Base-by-base conservation (phyloP, 805 yeast species). In the Blastobotrys attinorum region DNA sequence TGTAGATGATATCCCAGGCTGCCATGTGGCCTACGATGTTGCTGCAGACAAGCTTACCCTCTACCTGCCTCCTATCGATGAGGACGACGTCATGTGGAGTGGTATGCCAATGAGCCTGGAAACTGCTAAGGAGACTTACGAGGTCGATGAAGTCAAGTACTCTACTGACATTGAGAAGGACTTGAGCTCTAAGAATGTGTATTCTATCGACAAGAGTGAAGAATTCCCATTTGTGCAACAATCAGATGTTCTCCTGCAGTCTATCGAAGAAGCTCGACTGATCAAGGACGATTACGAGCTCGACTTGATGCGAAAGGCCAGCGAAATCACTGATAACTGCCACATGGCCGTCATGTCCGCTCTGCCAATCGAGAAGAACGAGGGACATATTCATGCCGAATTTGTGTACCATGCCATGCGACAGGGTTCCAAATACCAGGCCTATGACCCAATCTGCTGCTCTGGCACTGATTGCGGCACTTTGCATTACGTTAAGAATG, bases 371-470 rank as follows among this genome's bases (percentile, higher is more conserved):
- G 95, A 88, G 63, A 58, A 62, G 23, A 83, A 83, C 49, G 98
- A 90, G 65, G 79, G 88, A 4, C 97, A 90, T 61, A 77, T 90
- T 37, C 96, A 92, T 58, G 98, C 97, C 1, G 97, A 92, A 61
- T 90, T 92, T 61, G 74, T 84, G 40, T 90, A 90, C 62, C 97
- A 90, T 62, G 84, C 96, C 2, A 73, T 87, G 47, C 79, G 97
- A 55, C 96, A 90, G 64, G 97, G 97, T 7, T 82, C 96, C 7
- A 89, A 88, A 63, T 66, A 76, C 55, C 86, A 81, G 63, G 81
- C 95, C 13, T 90, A 90, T 59, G 97, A 90, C 59, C 97, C 97
- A 16, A 88, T 90, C 45, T 90, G 97, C 61, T 89, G 98, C 57
- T 75, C 95, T 2, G 98, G 97, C 0, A 81, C 94, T 25, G 79